These are phyloP conservation scores for Syncephalis plumigaleata DNA, from an alignment of 371 early-diverging fungal species.

Conservation along the genomic window DNA sequence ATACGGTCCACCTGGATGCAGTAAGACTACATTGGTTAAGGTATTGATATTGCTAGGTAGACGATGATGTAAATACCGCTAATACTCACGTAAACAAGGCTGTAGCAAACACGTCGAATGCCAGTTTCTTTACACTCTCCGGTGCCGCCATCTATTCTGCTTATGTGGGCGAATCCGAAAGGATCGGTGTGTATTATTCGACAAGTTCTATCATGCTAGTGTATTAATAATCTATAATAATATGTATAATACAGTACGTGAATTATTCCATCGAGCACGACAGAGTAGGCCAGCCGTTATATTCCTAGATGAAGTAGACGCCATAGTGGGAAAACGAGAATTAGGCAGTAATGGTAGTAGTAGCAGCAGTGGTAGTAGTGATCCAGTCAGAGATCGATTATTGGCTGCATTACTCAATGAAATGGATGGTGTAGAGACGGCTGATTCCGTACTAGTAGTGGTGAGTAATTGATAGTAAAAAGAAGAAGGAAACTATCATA, in stretches of 20 bases:
- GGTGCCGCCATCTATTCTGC: conserved; percentile 83
- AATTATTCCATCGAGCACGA: conserved; percentile 73
- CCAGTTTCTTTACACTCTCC: conserved; percentile 72
- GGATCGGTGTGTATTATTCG: conserved; percentile 22
- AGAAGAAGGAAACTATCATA: conserved; percentile 3
- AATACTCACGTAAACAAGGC: conserved; percentile 16
- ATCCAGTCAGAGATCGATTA: conserved; percentile 76
- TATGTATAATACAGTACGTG: conserved; percentile 27
- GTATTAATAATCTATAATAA: too few relatives aligned
- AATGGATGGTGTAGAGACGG: conserved; percentile 88
- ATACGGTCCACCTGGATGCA: conserved; percentile 97
- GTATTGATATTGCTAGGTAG: conserved; percentile 10
- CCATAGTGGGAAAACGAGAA: conserved; percentile 84
- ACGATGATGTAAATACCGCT: neutral
- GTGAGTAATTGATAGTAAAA: conserved; percentile 15
- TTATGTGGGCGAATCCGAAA: conserved; percentile 90
- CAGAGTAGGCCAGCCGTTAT: conserved; percentile 80
- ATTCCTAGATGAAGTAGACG: conserved; percentile 97
- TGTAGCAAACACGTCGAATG: conserved; percentile 58
- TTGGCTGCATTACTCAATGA: conserved; percentile 85
- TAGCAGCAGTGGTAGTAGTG: conserved; percentile 42
- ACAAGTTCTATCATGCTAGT: neutral
- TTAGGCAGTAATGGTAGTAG: conserved; percentile 31
- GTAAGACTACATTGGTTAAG: conserved; percentile 92
- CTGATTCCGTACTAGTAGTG: conserved; percentile 56